phyloP scores from a whole-genome alignment of 2,329 filamentous ascomycete genomes.

The Teratosphaeria nubilosa region DNA sequence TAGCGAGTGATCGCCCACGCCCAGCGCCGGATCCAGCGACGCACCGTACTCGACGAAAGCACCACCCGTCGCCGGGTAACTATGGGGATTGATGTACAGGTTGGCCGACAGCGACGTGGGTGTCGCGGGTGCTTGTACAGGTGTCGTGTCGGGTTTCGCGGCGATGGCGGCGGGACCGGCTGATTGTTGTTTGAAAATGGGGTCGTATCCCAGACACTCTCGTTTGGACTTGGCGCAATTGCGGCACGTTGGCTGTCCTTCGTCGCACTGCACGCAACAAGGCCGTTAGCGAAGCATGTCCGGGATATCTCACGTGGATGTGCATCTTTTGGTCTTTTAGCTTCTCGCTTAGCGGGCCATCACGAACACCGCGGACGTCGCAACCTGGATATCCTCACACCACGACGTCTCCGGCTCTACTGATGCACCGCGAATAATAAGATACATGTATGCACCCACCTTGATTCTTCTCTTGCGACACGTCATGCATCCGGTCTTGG shows the following conservation, averaged over 20 bases:
- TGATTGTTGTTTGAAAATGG: constrained; percentile 67
- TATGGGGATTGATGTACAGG: constrained; percentile 7
- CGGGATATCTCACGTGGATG: neutral
- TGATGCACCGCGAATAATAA: neutral
- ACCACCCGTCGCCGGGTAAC: constrained; percentile 5
- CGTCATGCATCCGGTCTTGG: constrained; percentile 45
- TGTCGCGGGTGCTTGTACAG: constrained; percentile 26
- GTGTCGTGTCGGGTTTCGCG: constrained; percentile 23
- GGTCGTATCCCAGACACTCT: constrained; percentile 77
- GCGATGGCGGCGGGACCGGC: constrained; percentile 54
- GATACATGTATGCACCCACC: constrained; percentile 38
- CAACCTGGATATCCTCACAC: neutral
- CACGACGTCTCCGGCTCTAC: neutral
- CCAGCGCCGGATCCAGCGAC: constrained; percentile 58
- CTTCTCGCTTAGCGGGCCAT: neutral
- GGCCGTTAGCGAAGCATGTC: neutral
- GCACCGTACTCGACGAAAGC: constrained; percentile 41
- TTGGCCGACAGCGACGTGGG: constrained; percentile 6
- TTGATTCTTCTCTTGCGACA: constrained; percentile 57
- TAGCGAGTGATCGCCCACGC: constrained; percentile 26
- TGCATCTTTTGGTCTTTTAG: constrained; percentile 1
- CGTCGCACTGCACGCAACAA: constrained; percentile 64
- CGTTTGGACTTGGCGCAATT: constrained; percentile 85
- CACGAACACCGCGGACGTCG: neutral
- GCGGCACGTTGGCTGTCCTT: constrained; percentile 83